Conservation (phyloP, 2,329 filamentous ascomycete genomes). For the Mycocentrospora acerina region DNA sequence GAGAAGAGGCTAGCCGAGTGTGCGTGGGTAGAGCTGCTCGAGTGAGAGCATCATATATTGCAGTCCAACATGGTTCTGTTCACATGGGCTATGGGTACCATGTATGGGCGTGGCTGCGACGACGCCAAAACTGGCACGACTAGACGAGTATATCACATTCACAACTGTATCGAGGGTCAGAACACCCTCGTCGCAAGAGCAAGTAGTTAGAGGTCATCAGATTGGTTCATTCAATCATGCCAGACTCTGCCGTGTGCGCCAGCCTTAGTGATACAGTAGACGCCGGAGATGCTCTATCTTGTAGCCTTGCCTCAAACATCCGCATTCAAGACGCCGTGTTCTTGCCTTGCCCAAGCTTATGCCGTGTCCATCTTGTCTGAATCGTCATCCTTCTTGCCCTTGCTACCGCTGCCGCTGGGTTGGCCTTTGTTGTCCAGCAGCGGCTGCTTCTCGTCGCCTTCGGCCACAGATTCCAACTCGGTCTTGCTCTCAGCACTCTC, state of each 20-base stretch:
- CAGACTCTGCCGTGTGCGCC: constrained; percentile 16
- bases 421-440: constrained; percentile 66
- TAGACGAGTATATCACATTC: too few species aligned
- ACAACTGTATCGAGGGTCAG: too few species aligned
- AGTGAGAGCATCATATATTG: too few species aligned
- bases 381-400: constrained; percentile 55
- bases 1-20: too few species aligned
- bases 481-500: constrained; percentile 71
- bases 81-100: too few species aligned
- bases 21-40: too few species aligned
- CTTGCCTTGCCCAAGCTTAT: constrained; percentile 46
- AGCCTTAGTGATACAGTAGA: constrained; percentile 27
- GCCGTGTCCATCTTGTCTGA: constrained; percentile 91
- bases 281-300: constrained; percentile 28
- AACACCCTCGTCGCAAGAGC: too few species aligned
- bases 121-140: too few species aligned
- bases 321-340: constrained; percentile 1
- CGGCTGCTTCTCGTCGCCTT: constrained; percentile 63
- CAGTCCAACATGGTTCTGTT: too few species aligned
- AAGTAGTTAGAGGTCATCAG: background rate
- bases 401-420: constrained; percentile 60
- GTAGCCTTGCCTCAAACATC: constrained; percentile 4
- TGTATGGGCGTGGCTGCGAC: too few species aligned
- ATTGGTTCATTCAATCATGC: constrained; percentile 17
- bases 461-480: constrained; percentile 77